Conservation (phyloP, 805 yeast genomes). For the Candida endomychidarum region DNA sequence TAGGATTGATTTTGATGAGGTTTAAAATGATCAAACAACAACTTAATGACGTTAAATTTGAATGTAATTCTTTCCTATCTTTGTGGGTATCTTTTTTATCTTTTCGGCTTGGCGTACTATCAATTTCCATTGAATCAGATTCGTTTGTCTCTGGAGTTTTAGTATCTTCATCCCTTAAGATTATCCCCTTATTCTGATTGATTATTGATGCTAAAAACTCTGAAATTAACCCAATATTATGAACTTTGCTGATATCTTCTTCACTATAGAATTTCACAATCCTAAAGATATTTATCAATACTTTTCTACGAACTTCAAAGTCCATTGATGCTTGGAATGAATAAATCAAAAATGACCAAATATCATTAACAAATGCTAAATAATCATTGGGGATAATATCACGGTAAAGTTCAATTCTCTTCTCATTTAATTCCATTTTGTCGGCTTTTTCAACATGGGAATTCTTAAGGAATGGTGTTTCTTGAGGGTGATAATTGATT, state of each 20-base stretch:
- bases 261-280: conserved; percentile 43
- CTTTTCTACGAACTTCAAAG: conserved; percentile 57
- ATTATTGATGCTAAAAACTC: conserved; percentile 59
- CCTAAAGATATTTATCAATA: conserved; percentile 53
- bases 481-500: conserved; percentile 26
- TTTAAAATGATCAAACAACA: conserved; percentile 25
- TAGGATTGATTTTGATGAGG: conserved; percentile 12
- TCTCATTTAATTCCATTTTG: conserved; percentile 26
- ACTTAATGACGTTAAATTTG: conserved; percentile 48
- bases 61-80: conserved; percentile 21
- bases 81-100: conserved; percentile 1
- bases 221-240: conserved; percentile 36
- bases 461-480: conserved; percentile 30
- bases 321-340: conserved; percentile 75
- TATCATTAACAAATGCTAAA: conserved; percentile 40
- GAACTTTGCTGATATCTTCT: conserved; percentile 30
- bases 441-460: conserved; percentile 23
- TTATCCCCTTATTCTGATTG: conserved; percentile 45
- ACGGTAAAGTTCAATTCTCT: conserved; percentile 31
- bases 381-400: conserved; percentile 23
- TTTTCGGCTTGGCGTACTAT: no score
- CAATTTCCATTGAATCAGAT: neutral
- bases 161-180: conserved; percentile 18
- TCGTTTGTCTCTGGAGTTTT: no score
- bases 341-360: conserved; percentile 56